These are phyloP conservation scores for Mycena galericulata DNA, from an alignment of 768 basidiomycete genomes.

Conservation along the genomic window DNA sequence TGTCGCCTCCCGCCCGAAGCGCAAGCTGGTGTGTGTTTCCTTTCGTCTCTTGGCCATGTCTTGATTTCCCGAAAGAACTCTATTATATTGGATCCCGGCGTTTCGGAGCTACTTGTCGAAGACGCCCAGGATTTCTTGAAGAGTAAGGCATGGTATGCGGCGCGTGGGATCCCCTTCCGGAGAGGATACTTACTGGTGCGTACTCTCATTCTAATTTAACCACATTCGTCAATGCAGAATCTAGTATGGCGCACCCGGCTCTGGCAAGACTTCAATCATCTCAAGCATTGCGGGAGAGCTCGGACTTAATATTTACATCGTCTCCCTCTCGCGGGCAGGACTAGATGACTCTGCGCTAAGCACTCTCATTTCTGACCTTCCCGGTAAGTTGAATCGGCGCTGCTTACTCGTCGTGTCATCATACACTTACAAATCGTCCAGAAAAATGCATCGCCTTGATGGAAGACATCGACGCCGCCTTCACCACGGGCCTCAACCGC, in stretches of 20 bases:
- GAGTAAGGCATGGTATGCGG: conserved; percentile 78
- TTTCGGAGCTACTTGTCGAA: conserved; percentile 70
- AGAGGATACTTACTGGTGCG: conserved; percentile 76
- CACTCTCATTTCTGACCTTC: conserved; percentile 69
- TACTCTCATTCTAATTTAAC: neutral
- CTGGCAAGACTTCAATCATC: conserved; percentile 84
- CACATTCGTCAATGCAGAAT: neutral
- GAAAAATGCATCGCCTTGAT: conserved; percentile 79
- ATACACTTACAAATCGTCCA: conserved; percentile 26
- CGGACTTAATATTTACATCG: conserved; percentile 75
- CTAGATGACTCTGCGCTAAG: conserved; percentile 72
- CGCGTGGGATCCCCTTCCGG: conserved; percentile 85
- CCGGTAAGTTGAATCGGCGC: conserved; percentile 49
- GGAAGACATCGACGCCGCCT: conserved; percentile 88
- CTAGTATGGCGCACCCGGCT: conserved; percentile 79
- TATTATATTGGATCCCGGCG: conserved; percentile 78
- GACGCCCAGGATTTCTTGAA: conserved; percentile 79
- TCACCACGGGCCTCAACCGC: conserved; percentile 60
- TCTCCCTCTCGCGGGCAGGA: conserved; percentile 73
- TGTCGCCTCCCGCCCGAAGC: conserved; percentile 70
- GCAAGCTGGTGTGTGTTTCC: conserved; percentile 53
- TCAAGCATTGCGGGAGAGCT: conserved; percentile 82
- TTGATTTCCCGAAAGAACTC: conserved; percentile 49
- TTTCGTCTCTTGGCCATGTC: neutral
- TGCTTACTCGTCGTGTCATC: conserved; percentile 10